Percentiles rank a stretch among this genome's conserved stretches.
phyloP scores from a whole-genome alignment of 2,329 filamentous ascomycete species.

The Orbilia blumenaviensis region DNA sequence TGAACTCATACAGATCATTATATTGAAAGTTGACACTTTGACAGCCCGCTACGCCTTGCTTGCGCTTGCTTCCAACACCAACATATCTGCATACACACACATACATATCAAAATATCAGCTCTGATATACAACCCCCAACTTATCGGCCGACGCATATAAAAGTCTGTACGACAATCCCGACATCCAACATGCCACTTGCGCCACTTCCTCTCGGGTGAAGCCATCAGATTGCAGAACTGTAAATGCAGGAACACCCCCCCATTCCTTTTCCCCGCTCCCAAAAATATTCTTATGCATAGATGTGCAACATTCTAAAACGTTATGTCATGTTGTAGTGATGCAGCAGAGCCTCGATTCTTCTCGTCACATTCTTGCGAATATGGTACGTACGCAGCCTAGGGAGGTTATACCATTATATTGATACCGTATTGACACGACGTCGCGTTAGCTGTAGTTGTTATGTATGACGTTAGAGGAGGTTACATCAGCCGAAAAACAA shows the following conservation, averaged over 20 bases:
- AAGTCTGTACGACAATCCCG: neutral
- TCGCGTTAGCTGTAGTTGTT: neutral
- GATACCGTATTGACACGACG: neutral
- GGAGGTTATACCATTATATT: slow-evolving; percentile 3
- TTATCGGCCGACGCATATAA: slow-evolving; percentile 13
- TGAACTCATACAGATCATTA: too few species aligned
- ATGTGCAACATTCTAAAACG: slow-evolving; percentile 7
- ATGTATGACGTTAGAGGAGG: slow-evolving; percentile 31
- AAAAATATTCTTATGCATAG: neutral
- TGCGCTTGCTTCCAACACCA: neutral
- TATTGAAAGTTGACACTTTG: too few species aligned
- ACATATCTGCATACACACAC: too few species aligned
- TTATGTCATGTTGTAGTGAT: neutral
- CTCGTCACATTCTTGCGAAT: too few species aligned
- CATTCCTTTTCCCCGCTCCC: too few species aligned
- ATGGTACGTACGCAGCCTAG: neutral
- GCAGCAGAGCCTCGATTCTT: slow-evolving; percentile 5
- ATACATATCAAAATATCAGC: too few species aligned
- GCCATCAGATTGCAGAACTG: too few species aligned
- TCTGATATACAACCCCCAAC: too few species aligned
- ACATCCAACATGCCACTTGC: neutral
- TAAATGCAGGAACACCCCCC: slow-evolving; percentile 15
- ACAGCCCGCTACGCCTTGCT: neutral
- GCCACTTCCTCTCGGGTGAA: too few species aligned
- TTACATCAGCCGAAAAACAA: slow-evolving; percentile 13